phyloP scores from a whole-genome alignment of 1,139 yeast genomes.

The Lizanozyma gosingica region DNA sequence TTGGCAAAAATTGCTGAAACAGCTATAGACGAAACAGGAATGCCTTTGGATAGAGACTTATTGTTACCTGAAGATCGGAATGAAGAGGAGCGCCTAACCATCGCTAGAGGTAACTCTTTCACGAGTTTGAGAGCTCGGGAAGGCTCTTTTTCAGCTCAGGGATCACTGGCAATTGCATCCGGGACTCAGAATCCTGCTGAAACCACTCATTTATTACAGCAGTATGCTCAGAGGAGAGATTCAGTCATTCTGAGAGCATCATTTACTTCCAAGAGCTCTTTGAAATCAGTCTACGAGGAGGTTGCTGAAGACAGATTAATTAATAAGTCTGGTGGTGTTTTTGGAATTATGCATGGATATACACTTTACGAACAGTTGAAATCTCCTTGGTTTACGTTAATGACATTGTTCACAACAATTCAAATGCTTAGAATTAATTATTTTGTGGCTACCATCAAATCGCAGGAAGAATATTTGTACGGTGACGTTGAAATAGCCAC shows the following conservation, averaged over 20 bases:
- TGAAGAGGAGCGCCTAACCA: slow-evolving; percentile 1
- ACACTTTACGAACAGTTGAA: slow-evolving; percentile 54
- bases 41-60: slow-evolving; percentile 34
- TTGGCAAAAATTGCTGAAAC: slow-evolving; percentile 62
- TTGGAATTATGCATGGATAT: slow-evolving; percentile 74
- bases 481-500: slow-evolving; percentile 46
- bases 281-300: slow-evolving; percentile 53
- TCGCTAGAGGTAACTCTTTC: slow-evolving; percentile 5
- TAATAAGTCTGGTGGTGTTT: slow-evolving; percentile 60
- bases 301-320: slow-evolving; percentile 49
- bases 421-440: slow-evolving; percentile 89
- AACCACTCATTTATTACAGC: slow-evolving; percentile 32
- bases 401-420: slow-evolving; percentile 70
- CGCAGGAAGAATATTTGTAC: slow-evolving; percentile 68
- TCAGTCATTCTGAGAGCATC: slow-evolving; percentile 29
- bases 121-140: slow-evolving; percentile 2
- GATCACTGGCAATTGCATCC: slow-evolving; percentile 13
- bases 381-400: slow-evolving; percentile 71
- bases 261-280: slow-evolving; percentile 23
- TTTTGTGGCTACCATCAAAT: slow-evolving; percentile 77
- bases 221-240: slow-evolving; percentile 32
- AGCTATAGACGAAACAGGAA: slow-evolving; percentile 58
- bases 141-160: slow-evolving; percentile 2
- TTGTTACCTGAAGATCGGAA: slow-evolving; percentile 28
- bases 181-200: slow-evolving; percentile 29